Conservation (phyloP, 768 basidiomycete species). For the Xerocomus spinulosus region DNA sequence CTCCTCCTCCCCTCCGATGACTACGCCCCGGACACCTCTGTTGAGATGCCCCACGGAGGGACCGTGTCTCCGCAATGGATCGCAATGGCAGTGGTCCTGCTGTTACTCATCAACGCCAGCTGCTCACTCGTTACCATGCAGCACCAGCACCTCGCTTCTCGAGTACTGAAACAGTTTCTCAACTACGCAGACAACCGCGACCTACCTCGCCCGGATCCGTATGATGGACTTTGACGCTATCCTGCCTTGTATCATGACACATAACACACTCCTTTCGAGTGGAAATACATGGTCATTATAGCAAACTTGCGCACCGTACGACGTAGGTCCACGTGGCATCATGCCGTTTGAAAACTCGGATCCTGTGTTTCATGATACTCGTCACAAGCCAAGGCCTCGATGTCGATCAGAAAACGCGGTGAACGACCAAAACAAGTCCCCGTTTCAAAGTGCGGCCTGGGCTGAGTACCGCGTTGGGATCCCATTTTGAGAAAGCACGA, state of each 20-base stretch:
- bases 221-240: slow-evolving; percentile 25
- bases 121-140: slow-evolving; percentile 17
- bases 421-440: background rate
- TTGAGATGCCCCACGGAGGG: slow-evolving; percentile 3
- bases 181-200: slow-evolving; percentile 22
- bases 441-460: slow-evolving; percentile 1
- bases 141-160: slow-evolving; percentile 16
- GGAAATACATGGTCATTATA: background rate
- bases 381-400: background rate
- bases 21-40: background rate
- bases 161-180: slow-evolving; percentile 15
- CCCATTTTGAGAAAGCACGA: no score
- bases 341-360: background rate
- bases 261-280: slow-evolving; percentile 1
- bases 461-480: background rate
- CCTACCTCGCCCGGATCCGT: slow-evolving; percentile 28
- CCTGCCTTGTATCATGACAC: background rate
- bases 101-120: slow-evolving; percentile 22
- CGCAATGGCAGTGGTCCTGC: slow-evolving; percentile 14
- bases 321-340: background rate
- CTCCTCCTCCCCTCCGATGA: background rate
- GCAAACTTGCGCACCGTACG: background rate
- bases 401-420: background rate
- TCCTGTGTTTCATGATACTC: slow-evolving; percentile 2
- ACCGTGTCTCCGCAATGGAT: slow-evolving; percentile 8